Conservation (phyloP, 306 rosid genomes). For the Cicer yamashitae region DNA sequence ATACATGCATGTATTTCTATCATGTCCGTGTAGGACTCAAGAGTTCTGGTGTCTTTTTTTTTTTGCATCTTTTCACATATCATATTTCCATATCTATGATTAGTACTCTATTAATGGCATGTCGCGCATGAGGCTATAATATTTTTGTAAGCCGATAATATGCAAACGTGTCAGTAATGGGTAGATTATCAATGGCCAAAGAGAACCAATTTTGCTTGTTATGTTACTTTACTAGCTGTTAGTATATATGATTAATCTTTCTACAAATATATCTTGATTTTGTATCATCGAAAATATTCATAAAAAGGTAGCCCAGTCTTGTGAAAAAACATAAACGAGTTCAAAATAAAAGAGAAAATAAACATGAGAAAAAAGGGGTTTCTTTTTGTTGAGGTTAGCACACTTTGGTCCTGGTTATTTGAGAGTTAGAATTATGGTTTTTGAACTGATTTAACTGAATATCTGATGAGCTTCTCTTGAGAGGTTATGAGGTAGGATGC, state of each 20-base stretch:
- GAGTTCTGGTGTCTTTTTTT: not conserved
- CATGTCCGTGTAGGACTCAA: not conserved
- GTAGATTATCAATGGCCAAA: not conserved
- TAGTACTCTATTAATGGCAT: constrained; percentile 1
- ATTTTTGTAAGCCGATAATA: not conserved
- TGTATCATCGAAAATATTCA: not conserved
- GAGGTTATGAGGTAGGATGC: constrained; percentile 3
- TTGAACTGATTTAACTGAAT: constrained; percentile 4
- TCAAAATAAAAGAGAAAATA: not conserved
- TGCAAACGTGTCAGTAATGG: not conserved
- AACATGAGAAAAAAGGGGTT: not conserved
- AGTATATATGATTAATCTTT: not conserved
- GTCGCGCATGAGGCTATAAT: not conserved
- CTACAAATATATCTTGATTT: not conserved
- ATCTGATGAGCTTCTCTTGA: not conserved
- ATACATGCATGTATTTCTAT: not conserved
- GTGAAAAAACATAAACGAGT: not conserved
- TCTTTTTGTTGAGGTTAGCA: not conserved
- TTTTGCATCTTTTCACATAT: not conserved
- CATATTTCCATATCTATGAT: not conserved
- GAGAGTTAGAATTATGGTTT: not conserved
- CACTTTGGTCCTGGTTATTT: not conserved
- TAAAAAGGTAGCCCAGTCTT: not conserved
- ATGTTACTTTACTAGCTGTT: not conserved
- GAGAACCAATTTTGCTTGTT: not conserved